These are phyloP conservation scores for Lasiosphaeris hirsuta DNA, from an alignment of 495 filamentous ascomycete genomes.

Conservation along the genomic window DNA sequence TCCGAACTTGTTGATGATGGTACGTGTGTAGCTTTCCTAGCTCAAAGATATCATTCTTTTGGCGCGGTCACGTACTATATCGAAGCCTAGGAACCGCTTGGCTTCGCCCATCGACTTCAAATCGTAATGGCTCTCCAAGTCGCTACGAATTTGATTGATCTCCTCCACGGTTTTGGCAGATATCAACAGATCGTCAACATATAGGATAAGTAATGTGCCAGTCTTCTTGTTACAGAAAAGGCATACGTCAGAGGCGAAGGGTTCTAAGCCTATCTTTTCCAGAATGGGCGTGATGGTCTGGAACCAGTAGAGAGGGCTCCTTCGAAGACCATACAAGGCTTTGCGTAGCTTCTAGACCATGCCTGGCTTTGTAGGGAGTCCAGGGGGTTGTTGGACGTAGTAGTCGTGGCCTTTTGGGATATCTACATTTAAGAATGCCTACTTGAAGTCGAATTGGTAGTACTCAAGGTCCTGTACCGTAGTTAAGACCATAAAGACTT, in stretches of 20 bases:
- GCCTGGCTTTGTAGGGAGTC: not conserved
- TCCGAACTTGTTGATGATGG: not conserved
- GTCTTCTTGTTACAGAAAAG: not conserved
- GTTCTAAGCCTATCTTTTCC: not conserved
- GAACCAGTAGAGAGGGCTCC: constrained; percentile 12
- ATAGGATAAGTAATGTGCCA: not conserved
- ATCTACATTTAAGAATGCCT: not conserved
- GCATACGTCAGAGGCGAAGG: not conserved
- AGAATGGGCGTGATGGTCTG: not conserved
- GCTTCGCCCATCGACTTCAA: constrained; percentile 4
- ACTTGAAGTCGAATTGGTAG: constrained; percentile 11
- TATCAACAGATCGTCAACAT: constrained; percentile 7
- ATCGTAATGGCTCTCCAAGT: not conserved
- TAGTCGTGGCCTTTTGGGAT: not conserved
- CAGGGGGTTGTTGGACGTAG: not conserved
- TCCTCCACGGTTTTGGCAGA: not conserved
- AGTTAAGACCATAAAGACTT: no score
- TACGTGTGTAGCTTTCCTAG: not conserved
- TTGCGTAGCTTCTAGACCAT: constrained; percentile 1
- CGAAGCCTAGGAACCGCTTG: constrained; percentile 4
- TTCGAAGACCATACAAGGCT: not conserved
- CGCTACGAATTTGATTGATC: not conserved
- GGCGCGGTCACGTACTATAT: not conserved
- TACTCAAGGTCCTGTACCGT: no score
- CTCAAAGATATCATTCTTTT: not conserved